These are phyloP conservation scores for Hypoxylon sp. DNA, from an alignment of 2,329 filamentous ascomycete genomes.

Conservation along the genomic window DNA sequence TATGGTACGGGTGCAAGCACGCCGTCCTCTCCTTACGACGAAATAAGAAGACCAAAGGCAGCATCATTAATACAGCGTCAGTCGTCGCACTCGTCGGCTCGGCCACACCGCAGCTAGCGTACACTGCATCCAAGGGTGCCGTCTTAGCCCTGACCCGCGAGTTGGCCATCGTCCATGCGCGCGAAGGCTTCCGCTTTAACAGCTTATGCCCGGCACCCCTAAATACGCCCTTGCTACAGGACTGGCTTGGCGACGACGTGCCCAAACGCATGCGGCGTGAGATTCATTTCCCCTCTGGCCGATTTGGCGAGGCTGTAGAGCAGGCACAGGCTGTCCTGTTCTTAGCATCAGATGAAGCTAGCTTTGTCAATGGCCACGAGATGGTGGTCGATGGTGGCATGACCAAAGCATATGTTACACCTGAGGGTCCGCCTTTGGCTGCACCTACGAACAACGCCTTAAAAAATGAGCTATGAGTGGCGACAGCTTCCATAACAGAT, in stretches of 20 bases:
- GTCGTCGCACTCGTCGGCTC: conserved; percentile 89
- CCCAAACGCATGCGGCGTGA: conserved; percentile 85
- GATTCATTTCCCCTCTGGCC: conserved; percentile 88
- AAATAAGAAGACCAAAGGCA: conserved; percentile 81
- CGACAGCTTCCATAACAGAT: background rate
- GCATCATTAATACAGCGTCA: conserved; percentile 92
- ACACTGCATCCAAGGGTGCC: conserved; percentile 94
- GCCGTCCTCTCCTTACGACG: conserved; percentile 84
- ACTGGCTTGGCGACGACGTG: conserved; percentile 91
- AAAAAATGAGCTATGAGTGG: conserved; percentile 60
- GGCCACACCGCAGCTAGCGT: conserved; percentile 89
- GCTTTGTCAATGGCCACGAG: conserved; percentile 91
- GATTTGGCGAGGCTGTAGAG: conserved; percentile 94
- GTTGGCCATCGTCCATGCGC: conserved; percentile 90
- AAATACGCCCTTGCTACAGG: conserved; percentile 91
- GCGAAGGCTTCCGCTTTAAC: conserved; percentile 92
- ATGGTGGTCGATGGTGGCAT: conserved; percentile 97
- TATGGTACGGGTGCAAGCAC: conserved; percentile 97
- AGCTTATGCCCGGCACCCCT: conserved; percentile 89
- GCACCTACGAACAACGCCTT: conserved; percentile 72
- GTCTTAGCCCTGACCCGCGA: conserved; percentile 92
- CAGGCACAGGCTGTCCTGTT: conserved; percentile 92
- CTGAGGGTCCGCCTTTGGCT: conserved; percentile 68
- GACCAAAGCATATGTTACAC: conserved; percentile 88
- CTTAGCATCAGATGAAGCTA: conserved; percentile 87